phyloP scores from a whole-genome alignment of 2,329 filamentous ascomycete species.

The Phyllosticta ampelicida region DNA sequence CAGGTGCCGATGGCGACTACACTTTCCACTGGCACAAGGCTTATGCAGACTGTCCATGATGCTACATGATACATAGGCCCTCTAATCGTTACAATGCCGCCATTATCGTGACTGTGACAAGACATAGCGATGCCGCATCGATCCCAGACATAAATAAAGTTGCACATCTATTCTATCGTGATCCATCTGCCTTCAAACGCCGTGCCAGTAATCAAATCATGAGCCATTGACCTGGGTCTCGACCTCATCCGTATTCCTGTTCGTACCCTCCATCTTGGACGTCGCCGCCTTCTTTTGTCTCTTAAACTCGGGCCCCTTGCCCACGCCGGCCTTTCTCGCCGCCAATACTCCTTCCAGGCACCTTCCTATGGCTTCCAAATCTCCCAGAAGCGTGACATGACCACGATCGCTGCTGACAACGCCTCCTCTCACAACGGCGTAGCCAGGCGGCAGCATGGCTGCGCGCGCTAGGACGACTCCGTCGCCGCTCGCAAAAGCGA shows the following conservation, averaged over 20 bases:
- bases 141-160: neutral
- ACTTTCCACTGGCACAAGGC: too few species aligned
- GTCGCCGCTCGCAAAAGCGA: constrained; percentile 79
- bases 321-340: constrained; percentile 63
- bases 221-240: neutral
- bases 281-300: constrained; percentile 1
- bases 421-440: constrained; percentile 61
- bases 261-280: neutral
- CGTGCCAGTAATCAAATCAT: neutral
- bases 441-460: constrained; percentile 75
- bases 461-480: constrained; percentile 79
- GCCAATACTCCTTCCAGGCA: constrained; percentile 58
- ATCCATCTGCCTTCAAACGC: neutral
- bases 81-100: neutral
- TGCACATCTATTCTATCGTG: neutral
- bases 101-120: neutral
- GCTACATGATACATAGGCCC: neutral
- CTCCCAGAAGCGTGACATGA: constrained; percentile 78
- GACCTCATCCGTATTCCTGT: neutral
- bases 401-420: constrained; percentile 71
- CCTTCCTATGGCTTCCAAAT: constrained; percentile 67
- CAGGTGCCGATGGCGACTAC: neutral
- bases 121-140: neutral
- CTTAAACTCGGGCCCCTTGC: constrained; percentile 37
- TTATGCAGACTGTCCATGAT: neutral